Conservation (phyloP, 441 rosid genomes). For the Jatropha multifida region DNA sequence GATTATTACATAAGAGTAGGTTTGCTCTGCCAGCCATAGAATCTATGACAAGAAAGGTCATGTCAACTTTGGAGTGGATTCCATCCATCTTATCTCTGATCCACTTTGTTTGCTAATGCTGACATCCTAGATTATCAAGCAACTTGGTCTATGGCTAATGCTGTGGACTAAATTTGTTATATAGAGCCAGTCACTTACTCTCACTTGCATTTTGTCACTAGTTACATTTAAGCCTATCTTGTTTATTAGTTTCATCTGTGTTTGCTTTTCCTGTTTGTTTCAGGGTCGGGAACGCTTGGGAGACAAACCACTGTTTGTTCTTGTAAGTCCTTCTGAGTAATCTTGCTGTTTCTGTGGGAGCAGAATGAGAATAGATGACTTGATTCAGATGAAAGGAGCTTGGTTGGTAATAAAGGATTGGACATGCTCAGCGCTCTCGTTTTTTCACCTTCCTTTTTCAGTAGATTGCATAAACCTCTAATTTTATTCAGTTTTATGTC, state of each 20-base stretch:
- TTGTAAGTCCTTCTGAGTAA: constrained; percentile 50
- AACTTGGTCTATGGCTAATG: neutral
- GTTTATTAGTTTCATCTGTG: neutral
- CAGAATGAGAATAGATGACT: constrained; percentile 4
- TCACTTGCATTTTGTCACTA: neutral
- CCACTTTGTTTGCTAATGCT: neutral
- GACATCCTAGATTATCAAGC: neutral
- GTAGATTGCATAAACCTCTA: neutral
- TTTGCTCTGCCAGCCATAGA: neutral
- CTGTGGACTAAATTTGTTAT: neutral
- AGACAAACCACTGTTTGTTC: constrained; percentile 72
- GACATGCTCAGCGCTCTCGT: neutral
- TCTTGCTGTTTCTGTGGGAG: constrained; percentile 13
- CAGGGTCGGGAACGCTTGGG: constrained; percentile 82
- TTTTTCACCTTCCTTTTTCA: neutral
- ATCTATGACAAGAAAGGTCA: neutral
- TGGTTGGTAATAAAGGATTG: constrained; percentile 18
- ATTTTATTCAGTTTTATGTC: neutral
- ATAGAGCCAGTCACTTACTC: neutral
- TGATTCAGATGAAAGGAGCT: constrained; percentile 4
- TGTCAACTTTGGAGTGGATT: neutral
- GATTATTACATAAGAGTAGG: neutral
- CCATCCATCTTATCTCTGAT: neutral
- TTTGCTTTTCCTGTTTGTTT: constrained; percentile 24
- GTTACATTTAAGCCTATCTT: neutral